Evolutionary conservation across 371 early-diverging fungal species (phyloP), one percentile per base, ranked within the genome.

Genomic region (Coemansia sp.): DNA sequence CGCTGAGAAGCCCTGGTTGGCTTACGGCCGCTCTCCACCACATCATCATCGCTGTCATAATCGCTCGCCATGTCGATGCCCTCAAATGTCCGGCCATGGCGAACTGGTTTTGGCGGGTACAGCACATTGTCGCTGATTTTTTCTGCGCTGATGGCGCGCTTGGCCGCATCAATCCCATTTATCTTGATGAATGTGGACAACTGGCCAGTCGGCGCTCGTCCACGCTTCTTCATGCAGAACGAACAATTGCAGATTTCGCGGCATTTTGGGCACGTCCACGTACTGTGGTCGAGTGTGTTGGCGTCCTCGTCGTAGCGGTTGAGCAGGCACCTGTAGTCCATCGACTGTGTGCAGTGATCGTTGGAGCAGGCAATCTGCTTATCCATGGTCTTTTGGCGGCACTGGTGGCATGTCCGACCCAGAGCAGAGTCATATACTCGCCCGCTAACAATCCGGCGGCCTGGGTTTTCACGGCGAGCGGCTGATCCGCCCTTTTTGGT

Each of bases 371-470:
- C 47, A 14, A 84, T 80, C 66, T 83, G 83, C 8, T 71, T 51
- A 39, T 84, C 84, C 28, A 78, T 52, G 30, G 85, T 84, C 61
- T 84, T 84, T 66, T 84, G 85, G 20, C 85, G 64, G 72, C 85
- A 84, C 67, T 84, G 85, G 60, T 84, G 85, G 62, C 85, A 84
- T 1, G 83, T 75, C 3, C 66, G 44, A 1, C 84, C 85, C 12
- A 66, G 55, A 12, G 64, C 66, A 6, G 82, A 74, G 66, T 84
- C 84, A 58, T 83, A 84, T n/a, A 80, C 57, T 12, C 84, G 62
- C n/a, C 77, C 72, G 16, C 84, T 82, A 25, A 71, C 50, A n/a
- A 75, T 20, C 39, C 81, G 77, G 5, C 68, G 60, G 0, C 81
- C 81, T 11, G 68, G 72, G 39, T 78, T 44, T 11, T 62, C 5